Base-by-base conservation (phyloP, 2,329 filamentous ascomycete species). In the Fusarium buharicum region DNA sequence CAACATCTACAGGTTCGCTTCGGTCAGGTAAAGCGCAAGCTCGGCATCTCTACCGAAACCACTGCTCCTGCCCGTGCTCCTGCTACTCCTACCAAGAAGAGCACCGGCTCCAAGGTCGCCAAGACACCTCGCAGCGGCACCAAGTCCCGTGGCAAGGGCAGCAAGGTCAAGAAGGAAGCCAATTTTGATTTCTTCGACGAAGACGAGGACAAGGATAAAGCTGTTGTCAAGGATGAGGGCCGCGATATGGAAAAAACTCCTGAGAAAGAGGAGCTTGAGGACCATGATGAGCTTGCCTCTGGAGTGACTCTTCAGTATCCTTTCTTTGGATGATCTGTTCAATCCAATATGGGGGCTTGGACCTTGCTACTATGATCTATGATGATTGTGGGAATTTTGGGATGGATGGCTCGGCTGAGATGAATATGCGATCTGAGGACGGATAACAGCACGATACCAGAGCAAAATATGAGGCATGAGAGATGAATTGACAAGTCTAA, bases 11-110 rank as follows among this genome's bases (percentile, higher is more conserved):
- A 81, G 75, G 76, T 78, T 34, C 80, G 82, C 40, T 85, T 80
- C 53, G 76, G 79, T 4, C 81, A 84, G 56, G 78, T 84, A 57
- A 83, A 80, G 70, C 73, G 75, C 40, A 82, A 82, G 71, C 72
- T 80, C 1, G 77, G 77, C 4, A 73, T 81, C 36, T 67, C 67
- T 33, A 70, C 68, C 55, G 73, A 75, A 6, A 40, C 49, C 6
- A 58, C 62, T 2, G 50, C 57, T 13, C 36, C 57, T 3, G 12
- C 36, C 34, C 64, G 62, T 6, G 45, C 58, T 3, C 51, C 50
- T 4, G 30, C 27, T 14, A 53, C 64, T 28, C 59, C 61, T 49
- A 75, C 61, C 50, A 75, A 72, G 59, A 74, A 70, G 58, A 48
- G 28, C 33, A 16, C 49, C 8, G 31, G 43, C 13, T 69, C 61